Percentiles rank a stretch among this genome's conserved stretches.
Evolutionary conservation across 2,329 filamentous ascomycete species (phyloP).

Genomic region (Whalleya microplaca): DNA sequence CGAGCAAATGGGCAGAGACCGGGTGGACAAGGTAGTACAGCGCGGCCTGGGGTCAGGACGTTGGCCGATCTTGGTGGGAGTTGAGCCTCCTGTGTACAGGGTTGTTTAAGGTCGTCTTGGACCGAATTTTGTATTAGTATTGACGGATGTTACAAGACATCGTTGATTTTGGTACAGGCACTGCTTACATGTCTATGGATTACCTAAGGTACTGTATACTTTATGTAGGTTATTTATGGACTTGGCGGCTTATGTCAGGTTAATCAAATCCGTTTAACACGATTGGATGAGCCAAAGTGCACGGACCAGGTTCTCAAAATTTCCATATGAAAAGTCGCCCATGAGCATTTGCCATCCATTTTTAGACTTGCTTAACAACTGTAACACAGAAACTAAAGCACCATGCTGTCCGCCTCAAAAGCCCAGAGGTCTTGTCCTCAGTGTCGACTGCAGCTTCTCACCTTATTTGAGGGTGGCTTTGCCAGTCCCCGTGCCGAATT

Average conservation of each 20-base stretch:
- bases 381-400: constrained; percentile 2
- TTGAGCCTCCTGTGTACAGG: neutral
- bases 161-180: neutral
- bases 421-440: constrained; percentile 42
- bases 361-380: neutral
- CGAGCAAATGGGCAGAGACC: constrained; percentile 30
- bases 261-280: constrained; percentile 7
- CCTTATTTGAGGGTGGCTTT: constrained; percentile 43
- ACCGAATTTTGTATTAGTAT: neutral
- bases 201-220: no score
- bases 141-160: neutral
- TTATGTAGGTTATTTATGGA: no score
- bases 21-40: constrained; percentile 29
- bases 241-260: no score
- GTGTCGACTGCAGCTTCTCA: constrained; percentile 43
- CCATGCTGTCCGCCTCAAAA: constrained; percentile 45
- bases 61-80: constrained; percentile 53
- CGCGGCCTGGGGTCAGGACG: constrained; percentile 46
- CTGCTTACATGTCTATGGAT: no score
- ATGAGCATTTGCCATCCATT: constrained; percentile 7
- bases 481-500: constrained; percentile 25
- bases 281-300: neutral
- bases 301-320: constrained; percentile 12
- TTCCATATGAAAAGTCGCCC: constrained; percentile 8
- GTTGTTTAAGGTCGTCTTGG: neutral